Conservation (phyloP, 202 grass and related monocot genomes). For the Schoenoplectus tabernaemontani region DNA sequence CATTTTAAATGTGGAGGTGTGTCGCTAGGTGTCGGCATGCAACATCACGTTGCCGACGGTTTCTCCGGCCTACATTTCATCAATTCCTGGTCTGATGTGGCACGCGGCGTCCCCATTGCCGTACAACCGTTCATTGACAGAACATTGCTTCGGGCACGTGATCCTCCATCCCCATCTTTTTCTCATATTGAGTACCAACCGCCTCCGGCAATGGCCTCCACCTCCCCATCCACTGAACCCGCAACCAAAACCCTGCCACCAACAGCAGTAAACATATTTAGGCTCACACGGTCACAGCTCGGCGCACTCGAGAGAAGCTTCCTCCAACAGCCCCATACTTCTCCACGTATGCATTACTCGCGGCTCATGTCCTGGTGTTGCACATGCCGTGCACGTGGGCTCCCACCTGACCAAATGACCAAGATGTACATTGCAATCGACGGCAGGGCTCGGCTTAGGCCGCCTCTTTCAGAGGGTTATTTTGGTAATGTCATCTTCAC, state of each 20-base stretch:
- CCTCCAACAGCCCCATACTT: slow-evolving; percentile 22
- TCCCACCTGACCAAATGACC: slow-evolving; percentile 51
- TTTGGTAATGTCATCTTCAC: slow-evolving; percentile 98
- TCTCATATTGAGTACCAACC: slow-evolving; percentile 76
- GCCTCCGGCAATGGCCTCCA: slow-evolving; percentile 45
- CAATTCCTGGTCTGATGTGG: slow-evolving; percentile 80
- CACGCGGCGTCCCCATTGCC: slow-evolving; percentile 43
- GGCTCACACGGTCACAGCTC: slow-evolving; percentile 47
- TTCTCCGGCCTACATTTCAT: slow-evolving; percentile 85
- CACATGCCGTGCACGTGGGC: slow-evolving; percentile 51
- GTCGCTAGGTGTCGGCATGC: slow-evolving; percentile 82
- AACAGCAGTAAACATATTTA: slow-evolving; percentile 72
- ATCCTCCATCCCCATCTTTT: slow-evolving; percentile 57
- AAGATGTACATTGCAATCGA: slow-evolving; percentile 84
- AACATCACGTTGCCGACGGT: slow-evolving; percentile 76
- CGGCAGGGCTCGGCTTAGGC: slow-evolving; percentile 58
- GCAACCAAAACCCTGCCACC: slow-evolving; percentile 26
- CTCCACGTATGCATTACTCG: slow-evolving; percentile 57
- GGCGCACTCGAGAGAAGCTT: slow-evolving; percentile 27
- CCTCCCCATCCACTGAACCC: slow-evolving; percentile 1
- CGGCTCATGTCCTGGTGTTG: slow-evolving; percentile 73
- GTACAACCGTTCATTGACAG: slow-evolving; percentile 36
- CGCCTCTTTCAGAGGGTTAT: slow-evolving; percentile 62
- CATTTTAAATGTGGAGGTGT: slow-evolving; percentile 81
- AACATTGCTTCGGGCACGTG: slow-evolving; percentile 30